phyloP scores from a whole-genome alignment of 148 eudicot species.

The Fallopia convolvulus region DNA sequence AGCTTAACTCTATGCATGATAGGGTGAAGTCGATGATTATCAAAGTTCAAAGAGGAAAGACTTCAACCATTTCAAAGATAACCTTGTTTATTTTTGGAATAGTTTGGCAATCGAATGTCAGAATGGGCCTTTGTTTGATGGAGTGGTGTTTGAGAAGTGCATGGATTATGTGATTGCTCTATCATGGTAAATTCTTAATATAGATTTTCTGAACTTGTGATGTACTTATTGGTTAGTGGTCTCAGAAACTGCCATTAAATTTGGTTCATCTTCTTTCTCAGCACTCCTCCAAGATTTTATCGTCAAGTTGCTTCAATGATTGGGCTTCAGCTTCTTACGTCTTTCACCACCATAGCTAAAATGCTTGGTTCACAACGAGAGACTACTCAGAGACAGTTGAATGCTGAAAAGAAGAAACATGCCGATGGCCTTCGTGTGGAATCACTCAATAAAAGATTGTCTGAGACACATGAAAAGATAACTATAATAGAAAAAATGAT shows the following conservation, averaged over 20 bases:
- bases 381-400: constrained; percentile 93
- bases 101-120: constrained; percentile 76
- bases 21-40: constrained; percentile 95
- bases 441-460: constrained; percentile 71
- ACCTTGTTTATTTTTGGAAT: constrained; percentile 80
- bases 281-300: constrained; percentile 92
- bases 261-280: constrained; percentile 23
- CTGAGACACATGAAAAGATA: constrained; percentile 80
- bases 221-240: neutral
- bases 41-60: constrained; percentile 82
- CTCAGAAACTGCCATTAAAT: neutral
- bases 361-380: constrained; percentile 82
- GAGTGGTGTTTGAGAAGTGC: constrained; percentile 73
- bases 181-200: constrained; percentile 58
- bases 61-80: constrained; percentile 81
- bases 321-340: constrained; percentile 95
- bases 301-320: constrained; percentile 84
- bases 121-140: constrained; percentile 89
- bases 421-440: constrained; percentile 87
- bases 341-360: constrained; percentile 72
- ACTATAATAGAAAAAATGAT: constrained; percentile 76
- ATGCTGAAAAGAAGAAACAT: constrained; percentile 78
- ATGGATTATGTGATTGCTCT: constrained; percentile 90
- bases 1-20: constrained; percentile 24
- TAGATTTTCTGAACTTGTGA: constrained; percentile 6